Conservation (phyloP, 306 rosid species). For the Glycyrrhiza uralensis region DNA sequence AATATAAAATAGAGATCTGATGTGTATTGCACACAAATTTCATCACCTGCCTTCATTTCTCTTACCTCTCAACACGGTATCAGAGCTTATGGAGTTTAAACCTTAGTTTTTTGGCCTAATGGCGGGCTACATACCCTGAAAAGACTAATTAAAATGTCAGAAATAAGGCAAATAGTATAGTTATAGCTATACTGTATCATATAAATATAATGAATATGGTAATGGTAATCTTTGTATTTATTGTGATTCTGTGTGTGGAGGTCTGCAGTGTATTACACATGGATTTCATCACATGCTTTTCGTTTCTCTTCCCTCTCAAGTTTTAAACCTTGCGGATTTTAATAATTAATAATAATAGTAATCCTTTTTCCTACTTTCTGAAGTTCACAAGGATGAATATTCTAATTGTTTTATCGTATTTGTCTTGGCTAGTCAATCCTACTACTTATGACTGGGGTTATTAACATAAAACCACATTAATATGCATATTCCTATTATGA, state of each 20-base stretch:
- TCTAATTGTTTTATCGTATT: background rate
- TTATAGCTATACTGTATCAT: no score
- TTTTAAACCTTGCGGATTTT: background rate
- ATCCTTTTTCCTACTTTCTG: background rate
- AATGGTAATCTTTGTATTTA: no score
- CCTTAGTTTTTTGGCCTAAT: background rate
- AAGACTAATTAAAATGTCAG: background rate
- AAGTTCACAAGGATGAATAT: background rate
- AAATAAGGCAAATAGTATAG: background rate
- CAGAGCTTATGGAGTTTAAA: background rate
- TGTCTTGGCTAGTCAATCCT: conserved; percentile 15
- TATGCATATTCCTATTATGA: background rate
- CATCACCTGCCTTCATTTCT: no score
- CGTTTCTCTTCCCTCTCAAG: background rate
- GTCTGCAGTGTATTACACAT: background rate
- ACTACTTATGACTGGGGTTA: background rate
- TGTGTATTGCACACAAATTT: no score
- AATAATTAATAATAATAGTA: no score
- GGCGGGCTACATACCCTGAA: background rate
- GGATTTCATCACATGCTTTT: background rate
- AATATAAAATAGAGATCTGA: no score
- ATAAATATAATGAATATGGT: no score
- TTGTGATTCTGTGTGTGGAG: no score
- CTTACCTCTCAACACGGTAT: no score
- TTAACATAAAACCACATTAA: background rate